These are phyloP conservation scores for Spizellomyces sp. DNA, from an alignment of 192 early-diverging fungal species.

Conservation along the genomic window DNA sequence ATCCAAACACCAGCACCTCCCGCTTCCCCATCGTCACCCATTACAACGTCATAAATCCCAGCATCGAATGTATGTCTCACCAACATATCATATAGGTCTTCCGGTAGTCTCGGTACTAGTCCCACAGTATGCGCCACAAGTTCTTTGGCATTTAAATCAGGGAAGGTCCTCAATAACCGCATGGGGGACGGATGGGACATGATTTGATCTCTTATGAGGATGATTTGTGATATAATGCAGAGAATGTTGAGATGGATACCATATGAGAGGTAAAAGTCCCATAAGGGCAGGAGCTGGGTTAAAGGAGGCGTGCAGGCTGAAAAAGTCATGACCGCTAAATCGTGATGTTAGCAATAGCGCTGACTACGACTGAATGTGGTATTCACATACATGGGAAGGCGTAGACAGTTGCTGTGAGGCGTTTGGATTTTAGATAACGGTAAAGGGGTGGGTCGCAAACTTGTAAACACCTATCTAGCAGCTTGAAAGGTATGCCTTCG, in stretches of 20 bases:
- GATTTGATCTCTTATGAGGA: conserved; percentile 75
- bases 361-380: neutral
- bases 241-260: conserved; percentile 94
- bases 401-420: conserved; percentile 76
- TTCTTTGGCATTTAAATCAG: conserved; percentile 62
- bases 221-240: conserved; percentile 82
- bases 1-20: too few species aligned
- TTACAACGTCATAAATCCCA: conserved; percentile 42
- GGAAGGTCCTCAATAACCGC: conserved; percentile 69
- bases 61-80: conserved; percentile 79
- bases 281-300: conserved; percentile 78
- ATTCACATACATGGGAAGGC: conserved; percentile 80
- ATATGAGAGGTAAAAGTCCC: conserved; percentile 91
- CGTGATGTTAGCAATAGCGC: neutral
- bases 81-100: conserved; percentile 73
- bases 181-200: conserved; percentile 71
- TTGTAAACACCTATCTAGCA: conserved; percentile 80
- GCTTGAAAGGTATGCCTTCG: conserved; percentile 41
- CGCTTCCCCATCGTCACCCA: neutral
- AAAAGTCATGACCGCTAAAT: conserved; percentile 83
- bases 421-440: conserved; percentile 69
- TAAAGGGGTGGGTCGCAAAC: conserved; percentile 75
- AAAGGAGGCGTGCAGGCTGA: conserved; percentile 87
- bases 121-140: conserved; percentile 60
- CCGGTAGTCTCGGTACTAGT: conserved; percentile 62